Evolutionary conservation across 306 rosid genomes (phyloP), one percentile per base, ranked within the genome.

Genomic region (Quercus robur): DNA sequence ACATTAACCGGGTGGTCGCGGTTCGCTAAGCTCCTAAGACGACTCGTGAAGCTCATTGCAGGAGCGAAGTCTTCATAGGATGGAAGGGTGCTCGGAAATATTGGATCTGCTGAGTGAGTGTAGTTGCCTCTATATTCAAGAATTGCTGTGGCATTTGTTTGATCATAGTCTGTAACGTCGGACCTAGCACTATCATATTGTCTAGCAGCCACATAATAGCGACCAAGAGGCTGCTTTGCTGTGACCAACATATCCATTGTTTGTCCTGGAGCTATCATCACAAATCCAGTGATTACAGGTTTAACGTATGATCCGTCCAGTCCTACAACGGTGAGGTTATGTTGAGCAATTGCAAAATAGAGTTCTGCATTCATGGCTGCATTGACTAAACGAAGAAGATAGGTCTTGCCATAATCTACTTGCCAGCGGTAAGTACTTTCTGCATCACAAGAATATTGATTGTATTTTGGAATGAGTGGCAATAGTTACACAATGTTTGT

Each of bases 191-290:
- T 33, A 18, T 67, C 71, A 17, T 28, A 67, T 28, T 74, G 62
- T 80, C 35, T 44, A 6, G 84, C 61, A 26, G 75, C 75, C 25
- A 81, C 41, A 75, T 81, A 81, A 52, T 81, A 81, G 9, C 14
- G 71, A 41, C 75, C 35, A 2, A 3, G 79, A 23, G 55, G 19
- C 31, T 75, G 75, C 13, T 76, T 71, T 59, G 84, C 71, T 28
- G 61, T 64, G 28, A 84, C 72, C 79, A 84, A 80, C 35, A 84
- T 41, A 23, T 84, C 87, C 84, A 84, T 80, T 18, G 87, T 84
- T 49, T 84, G 84, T 51, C 87, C 87, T 2, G 87, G 87, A 28
- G 87, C 5, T 30, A 80, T 84, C 81, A 80, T 72, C 23, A 84
- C 68, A 64, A 35, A 84, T 0, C 28, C 6, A n/a, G 82, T 46